A percentile compares a stretch with the other conserved stretches of the same genome.
Conservation (phyloP, 257 asterid species). For the Solanum chiquidenum region DNA sequence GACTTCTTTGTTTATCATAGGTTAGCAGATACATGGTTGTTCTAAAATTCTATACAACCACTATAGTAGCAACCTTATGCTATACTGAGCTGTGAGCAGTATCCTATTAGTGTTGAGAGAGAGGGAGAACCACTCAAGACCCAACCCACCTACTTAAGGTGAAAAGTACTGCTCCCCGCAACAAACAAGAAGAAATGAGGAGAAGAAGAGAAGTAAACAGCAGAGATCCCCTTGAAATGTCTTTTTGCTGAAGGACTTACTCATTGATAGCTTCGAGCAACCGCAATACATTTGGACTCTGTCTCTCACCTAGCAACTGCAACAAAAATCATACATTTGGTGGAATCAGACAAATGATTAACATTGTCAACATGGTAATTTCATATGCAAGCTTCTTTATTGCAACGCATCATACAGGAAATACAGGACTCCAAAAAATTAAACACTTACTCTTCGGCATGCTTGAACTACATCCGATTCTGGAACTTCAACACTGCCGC, state of each 20-base stretch:
- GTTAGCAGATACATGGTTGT: not conserved
- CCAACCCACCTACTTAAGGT: not conserved
- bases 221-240: not conserved
- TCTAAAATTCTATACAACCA: not conserved
- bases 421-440: not conserved
- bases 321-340: slow-evolving; percentile 2
- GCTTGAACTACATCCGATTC: slow-evolving; percentile 53
- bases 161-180: not conserved
- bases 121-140: not conserved
- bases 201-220: not conserved
- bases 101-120: not conserved
- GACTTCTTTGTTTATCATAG: not conserved
- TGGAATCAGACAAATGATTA: slow-evolving; percentile 1
- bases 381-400: not conserved
- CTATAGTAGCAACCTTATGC: not conserved
- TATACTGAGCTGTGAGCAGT: not conserved
- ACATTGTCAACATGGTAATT: not conserved
- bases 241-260: slow-evolving; percentile 14
- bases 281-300: slow-evolving; percentile 46
- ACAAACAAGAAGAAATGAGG: not conserved
- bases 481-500: slow-evolving; percentile 42
- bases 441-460: slow-evolving; percentile 56
- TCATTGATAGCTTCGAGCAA: slow-evolving; percentile 51
- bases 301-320: slow-evolving; percentile 64
- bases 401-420: not conserved